Evolutionary conservation across 352 stramenopile genomes (phyloP).

Genomic region (Lagenidium giganteum): DNA sequence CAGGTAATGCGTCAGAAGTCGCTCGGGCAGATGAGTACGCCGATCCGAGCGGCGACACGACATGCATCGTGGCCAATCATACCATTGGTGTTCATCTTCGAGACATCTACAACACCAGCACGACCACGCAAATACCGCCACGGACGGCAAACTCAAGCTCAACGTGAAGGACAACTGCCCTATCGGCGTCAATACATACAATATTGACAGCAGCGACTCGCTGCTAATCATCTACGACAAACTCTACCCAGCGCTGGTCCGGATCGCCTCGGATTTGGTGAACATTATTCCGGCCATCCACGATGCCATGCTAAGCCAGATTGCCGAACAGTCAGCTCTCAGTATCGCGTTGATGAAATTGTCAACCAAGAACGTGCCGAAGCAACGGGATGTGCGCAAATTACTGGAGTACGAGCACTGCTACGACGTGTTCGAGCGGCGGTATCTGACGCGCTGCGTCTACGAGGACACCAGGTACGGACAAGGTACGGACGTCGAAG

Average conservation of each 20-base stretch:
- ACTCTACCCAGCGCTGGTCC: no score
- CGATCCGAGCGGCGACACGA: not conserved
- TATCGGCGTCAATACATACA: not conserved
- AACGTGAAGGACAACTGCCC: not conserved
- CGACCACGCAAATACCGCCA: not conserved
- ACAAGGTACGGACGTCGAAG: not conserved
- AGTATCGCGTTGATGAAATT: not conserved
- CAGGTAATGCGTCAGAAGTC: not conserved
- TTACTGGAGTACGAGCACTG: not conserved
- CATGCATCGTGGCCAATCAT: not conserved
- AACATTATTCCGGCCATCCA: not conserved
- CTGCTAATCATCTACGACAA: no score
- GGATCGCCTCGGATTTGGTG: not conserved
- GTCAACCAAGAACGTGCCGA: not conserved
- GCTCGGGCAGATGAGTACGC: constrained; percentile 2
- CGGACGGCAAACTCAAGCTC: not conserved
- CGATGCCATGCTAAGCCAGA: not conserved
- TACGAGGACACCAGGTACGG: not conserved
- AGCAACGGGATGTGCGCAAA: not conserved
- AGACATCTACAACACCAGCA: not conserved
- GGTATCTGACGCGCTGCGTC: not conserved
- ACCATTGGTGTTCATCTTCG: not conserved
- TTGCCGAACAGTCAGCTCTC: not conserved
- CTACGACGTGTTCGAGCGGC: constrained; percentile 1
- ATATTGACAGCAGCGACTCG: no score